Conservation (phyloP, 2,329 filamentous ascomycete species). For the Furcasterigmium furcatum region DNA sequence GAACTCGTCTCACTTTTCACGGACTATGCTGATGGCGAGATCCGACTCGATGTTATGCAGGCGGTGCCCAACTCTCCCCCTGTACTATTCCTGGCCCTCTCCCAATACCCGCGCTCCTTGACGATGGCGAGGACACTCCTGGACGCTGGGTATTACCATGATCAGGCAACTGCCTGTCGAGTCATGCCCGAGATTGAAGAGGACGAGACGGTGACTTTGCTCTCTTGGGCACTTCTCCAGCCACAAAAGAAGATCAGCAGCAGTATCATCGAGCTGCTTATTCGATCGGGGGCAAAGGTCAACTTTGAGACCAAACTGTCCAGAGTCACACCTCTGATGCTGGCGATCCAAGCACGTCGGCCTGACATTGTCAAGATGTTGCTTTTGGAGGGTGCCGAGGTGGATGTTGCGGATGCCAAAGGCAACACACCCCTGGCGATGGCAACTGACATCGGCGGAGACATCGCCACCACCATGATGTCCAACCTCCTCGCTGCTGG, state of each 20-base stretch:
- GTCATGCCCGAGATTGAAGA: conserved; percentile 44
- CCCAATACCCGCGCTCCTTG: conserved; percentile 51
- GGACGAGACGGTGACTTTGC: conserved; percentile 51
- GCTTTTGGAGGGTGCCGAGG: conserved; percentile 55
- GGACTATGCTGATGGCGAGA: conserved; percentile 43
- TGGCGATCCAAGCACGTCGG: conserved; percentile 53
- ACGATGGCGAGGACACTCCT: conserved; percentile 50
- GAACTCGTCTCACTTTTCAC: conserved; percentile 49
- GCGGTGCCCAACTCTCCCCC: conserved; percentile 38
- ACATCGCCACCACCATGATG: conserved; percentile 51
- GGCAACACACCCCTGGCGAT: conserved; percentile 59
- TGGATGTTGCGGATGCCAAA: conserved; percentile 52
- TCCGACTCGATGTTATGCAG: conserved; percentile 48
- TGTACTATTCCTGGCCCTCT: conserved; percentile 49
- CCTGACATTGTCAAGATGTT: conserved; percentile 56
- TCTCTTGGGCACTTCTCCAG: conserved; percentile 60
- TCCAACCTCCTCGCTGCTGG: conserved; percentile 51
- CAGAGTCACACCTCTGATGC: conserved; percentile 54
- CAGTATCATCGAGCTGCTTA: conserved; percentile 51
- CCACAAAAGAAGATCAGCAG: conserved; percentile 62
- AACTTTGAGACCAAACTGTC: conserved; percentile 51
- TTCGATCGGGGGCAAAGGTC: conserved; percentile 53
- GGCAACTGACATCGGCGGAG: conserved; percentile 52
- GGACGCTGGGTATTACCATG: conserved; percentile 57
- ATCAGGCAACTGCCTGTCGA: conserved; percentile 42